Conservation (phyloP, 2,329 filamentous ascomycete species). For the Diaporthe ampelina region DNA sequence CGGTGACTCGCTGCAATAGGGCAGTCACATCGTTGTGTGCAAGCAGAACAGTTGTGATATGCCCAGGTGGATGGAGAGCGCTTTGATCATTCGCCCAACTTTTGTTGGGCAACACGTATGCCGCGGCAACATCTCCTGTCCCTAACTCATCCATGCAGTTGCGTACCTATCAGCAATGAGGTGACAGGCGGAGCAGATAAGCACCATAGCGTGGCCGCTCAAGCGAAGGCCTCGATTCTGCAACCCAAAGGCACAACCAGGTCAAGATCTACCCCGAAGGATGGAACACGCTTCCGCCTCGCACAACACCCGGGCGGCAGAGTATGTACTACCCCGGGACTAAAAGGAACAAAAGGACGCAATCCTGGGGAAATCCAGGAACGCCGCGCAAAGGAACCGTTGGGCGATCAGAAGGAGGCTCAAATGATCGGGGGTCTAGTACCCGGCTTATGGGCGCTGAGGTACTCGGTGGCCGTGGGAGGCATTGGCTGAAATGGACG, state of each 20-base stretch:
- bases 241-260: background rate
- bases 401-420: conserved; percentile 30
- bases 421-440: conserved; percentile 22
- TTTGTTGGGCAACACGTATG: background rate
- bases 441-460: background rate
- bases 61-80: background rate
- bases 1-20: background rate
- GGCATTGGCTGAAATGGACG: background rate
- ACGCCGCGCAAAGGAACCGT: conserved; percentile 2
- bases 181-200: background rate
- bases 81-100: background rate
- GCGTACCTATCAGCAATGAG: background rate
- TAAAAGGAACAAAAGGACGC: background rate
- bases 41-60: background rate
- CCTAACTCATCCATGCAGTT: background rate
- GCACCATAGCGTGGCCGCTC: background rate
- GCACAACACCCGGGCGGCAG: conserved; percentile 5
- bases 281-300: conserved; percentile 10
- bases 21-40: background rate
- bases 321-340: background rate
- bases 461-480: conserved; percentile 2
- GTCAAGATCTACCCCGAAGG: conserved; percentile 13
- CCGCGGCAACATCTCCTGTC: background rate
- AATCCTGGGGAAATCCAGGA: conserved; percentile 29
- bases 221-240: background rate